phyloP scores from a whole-genome alignment of 306 rosid genomes.

The Alnus rubra region DNA sequence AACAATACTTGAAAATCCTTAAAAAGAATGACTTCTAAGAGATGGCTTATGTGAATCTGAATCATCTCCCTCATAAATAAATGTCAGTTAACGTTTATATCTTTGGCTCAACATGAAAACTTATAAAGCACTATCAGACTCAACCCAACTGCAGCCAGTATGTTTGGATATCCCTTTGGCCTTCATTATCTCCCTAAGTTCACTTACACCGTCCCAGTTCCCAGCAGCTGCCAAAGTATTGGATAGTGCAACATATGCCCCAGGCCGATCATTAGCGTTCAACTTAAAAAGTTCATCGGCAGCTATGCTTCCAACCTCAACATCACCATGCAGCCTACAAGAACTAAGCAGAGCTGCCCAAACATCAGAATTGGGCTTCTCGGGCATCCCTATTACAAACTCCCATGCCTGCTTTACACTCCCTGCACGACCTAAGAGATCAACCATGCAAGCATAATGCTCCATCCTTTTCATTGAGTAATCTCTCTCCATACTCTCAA shows the following conservation, averaged over 20 bases:
- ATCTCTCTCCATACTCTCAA: constrained; percentile 62
- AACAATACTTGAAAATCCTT: neutral
- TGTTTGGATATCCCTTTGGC: constrained; percentile 63
- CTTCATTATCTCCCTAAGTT: constrained; percentile 83
- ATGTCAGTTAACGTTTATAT: neutral
- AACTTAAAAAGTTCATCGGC: constrained; percentile 75
- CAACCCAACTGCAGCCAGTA: constrained; percentile 72
- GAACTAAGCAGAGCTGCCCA: constrained; percentile 94
- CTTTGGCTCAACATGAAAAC: constrained; percentile 13
- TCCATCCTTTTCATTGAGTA: constrained; percentile 68
- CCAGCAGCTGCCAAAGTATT: constrained; percentile 88
- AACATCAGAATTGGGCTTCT: constrained; percentile 77
- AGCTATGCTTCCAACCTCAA: constrained; percentile 71
- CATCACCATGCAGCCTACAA: constrained; percentile 67
- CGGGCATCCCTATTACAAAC: constrained; percentile 64
- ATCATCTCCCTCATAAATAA: neutral
- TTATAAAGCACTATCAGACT: constrained; percentile 46
- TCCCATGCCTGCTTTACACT: constrained; percentile 69
- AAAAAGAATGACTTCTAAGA: too few relatives aligned
- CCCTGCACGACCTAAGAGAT: constrained; percentile 89
- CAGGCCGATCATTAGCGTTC: constrained; percentile 61
- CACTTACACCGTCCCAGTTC: constrained; percentile 86
- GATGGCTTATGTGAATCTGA: neutral
- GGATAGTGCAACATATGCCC: constrained; percentile 83
- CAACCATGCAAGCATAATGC: constrained; percentile 91